phyloP scores from a whole-genome alignment of 345 rosid species.

The Melaleuca alternifolia region DNA sequence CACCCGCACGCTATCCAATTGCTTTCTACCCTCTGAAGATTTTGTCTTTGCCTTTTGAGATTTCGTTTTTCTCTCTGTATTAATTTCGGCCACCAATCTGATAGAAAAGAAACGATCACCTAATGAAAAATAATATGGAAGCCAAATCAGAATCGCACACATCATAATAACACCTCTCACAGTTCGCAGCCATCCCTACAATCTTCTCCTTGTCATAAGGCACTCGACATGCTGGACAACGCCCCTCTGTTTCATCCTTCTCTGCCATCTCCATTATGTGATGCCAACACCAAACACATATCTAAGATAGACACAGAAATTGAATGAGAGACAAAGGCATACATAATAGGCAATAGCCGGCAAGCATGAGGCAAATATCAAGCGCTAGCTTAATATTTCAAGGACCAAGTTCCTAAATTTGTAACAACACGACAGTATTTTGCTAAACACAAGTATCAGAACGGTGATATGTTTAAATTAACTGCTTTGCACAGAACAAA shows the following conservation, averaged over 20 bases:
- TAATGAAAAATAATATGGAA: neutral
- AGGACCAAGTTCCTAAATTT: neutral
- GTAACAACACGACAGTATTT: neutral
- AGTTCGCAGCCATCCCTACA: conserved; percentile 60
- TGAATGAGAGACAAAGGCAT: neutral
- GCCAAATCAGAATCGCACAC: neutral
- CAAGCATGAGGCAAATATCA: neutral
- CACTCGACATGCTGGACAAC: conserved; percentile 86
- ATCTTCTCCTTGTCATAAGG: conserved; percentile 91
- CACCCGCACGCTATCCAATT: conserved; percentile 70
- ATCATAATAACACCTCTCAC: conserved; percentile 48
- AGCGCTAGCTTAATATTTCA: neutral
- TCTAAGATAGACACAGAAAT: conserved; percentile 19
- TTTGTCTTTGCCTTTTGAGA: conserved; percentile 57
- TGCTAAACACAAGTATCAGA: neutral
- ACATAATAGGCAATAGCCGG: neutral
- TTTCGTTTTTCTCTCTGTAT: conserved; percentile 48
- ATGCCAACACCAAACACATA: conserved; percentile 99
- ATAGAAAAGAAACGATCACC: neutral
- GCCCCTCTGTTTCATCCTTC: conserved; percentile 78
- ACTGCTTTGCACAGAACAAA: neutral
- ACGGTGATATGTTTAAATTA: neutral
- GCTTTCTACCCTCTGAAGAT: conserved; percentile 64
- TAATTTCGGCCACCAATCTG: conserved; percentile 62
- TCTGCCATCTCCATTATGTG: conserved; percentile 95